These are phyloP conservation scores for Leccinum holopus DNA, from an alignment of 1,284 basidiomycete genomes.

Conservation along the genomic window DNA sequence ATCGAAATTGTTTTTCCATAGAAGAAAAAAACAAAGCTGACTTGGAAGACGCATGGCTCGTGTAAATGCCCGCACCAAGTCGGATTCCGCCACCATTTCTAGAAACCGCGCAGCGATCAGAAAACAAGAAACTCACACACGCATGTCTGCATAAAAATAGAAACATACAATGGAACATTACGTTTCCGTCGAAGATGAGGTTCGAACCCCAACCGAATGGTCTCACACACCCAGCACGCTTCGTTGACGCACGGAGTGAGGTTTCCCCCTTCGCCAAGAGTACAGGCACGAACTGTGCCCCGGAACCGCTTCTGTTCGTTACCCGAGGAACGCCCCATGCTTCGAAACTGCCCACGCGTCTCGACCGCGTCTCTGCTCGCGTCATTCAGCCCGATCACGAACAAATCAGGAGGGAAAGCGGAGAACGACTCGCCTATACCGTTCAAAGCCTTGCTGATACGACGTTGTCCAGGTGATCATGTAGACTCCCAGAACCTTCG, in stretches of 20 bases:
- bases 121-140: neutral
- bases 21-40: conserved; percentile 1
- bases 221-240: conserved; percentile 20
- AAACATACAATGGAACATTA: conserved; percentile 13
- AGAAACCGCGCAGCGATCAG: conserved; percentile 2
- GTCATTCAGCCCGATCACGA: neutral
- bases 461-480: conserved; percentile 26
- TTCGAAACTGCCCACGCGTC: conserved; percentile 10
- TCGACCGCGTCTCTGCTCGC: conserved; percentile 21
- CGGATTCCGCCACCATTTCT: conserved; percentile 21
- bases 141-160: neutral
- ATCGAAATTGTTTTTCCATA: neutral
- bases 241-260: conserved; percentile 12
- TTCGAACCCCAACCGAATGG: conserved; percentile 24
- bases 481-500: conserved; percentile 17
- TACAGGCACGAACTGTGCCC: conserved; percentile 22
- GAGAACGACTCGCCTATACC: conserved; percentile 16
- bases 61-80: conserved; percentile 30
- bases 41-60: conserved; percentile 27
- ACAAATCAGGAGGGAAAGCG: neutral
- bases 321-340: conserved; percentile 10
- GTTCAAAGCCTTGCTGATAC: conserved; percentile 15
- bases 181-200: conserved; percentile 22
- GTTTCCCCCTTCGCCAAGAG: conserved; percentile 23
- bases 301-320: conserved; percentile 30